These are phyloP conservation scores for Alternaria infectoria DNA, from an alignment of 2,329 filamentous ascomycete genomes.

Conservation along the genomic window DNA sequence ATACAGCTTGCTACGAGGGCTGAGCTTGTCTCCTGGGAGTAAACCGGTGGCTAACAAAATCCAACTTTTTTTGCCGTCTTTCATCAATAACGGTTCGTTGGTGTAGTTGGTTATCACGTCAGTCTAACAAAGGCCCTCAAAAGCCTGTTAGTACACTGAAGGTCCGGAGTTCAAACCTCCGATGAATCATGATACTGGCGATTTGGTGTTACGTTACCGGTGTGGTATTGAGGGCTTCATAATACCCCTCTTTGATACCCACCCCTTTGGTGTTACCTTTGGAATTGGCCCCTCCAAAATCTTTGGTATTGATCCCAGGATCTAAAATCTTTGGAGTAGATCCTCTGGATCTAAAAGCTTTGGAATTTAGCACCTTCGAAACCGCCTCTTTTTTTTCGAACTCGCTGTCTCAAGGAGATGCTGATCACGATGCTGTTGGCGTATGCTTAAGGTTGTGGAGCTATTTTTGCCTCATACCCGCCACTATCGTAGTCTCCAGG, in stretches of 20 bases:
- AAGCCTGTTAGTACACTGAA: slow-evolving; percentile 16
- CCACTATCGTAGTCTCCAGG: neutral
- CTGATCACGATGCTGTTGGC: neutral
- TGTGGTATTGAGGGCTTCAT: neutral
- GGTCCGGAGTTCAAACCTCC: slow-evolving; percentile 20
- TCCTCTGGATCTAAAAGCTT: neutral
- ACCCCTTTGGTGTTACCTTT: neutral
- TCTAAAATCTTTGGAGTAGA: neutral
- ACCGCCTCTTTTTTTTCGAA: neutral
- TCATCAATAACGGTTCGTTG: slow-evolving; percentile 34
- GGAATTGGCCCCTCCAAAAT: neutral
- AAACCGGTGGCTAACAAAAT: neutral
- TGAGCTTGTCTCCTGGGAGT: neutral
- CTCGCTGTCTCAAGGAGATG: neutral
- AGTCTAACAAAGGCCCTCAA: slow-evolving; percentile 48
- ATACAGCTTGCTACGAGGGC: neutral
- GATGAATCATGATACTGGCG: slow-evolving; percentile 2
- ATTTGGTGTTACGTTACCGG: neutral
- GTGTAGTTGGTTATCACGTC: slow-evolving; percentile 58
- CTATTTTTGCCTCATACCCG: neutral
- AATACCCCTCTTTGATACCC: neutral
- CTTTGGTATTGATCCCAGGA: neutral
- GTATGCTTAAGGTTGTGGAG: neutral
- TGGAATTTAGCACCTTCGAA: neutral
- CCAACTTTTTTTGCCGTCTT: neutral